Percentiles rank a stretch among this genome's conserved stretches.
Conservation (phyloP, 306 rosid species). For the Lithocarpus polystachyus region DNA sequence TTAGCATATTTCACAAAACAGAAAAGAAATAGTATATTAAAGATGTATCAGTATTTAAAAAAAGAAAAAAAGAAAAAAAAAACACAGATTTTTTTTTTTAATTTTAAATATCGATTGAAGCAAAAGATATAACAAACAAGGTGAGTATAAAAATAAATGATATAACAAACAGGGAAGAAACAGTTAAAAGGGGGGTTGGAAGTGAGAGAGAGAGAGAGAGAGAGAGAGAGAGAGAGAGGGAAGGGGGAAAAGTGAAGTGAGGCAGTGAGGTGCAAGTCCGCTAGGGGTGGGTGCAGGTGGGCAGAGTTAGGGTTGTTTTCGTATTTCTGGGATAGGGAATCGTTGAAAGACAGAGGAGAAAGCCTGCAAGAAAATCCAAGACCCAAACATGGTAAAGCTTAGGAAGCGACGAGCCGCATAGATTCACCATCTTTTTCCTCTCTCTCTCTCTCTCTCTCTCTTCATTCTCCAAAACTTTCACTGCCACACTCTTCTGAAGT, state of each 20-base stretch:
- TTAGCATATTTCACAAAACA: no score
- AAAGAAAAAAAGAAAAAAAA: no score
- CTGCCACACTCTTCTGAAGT: conserved; percentile 21
- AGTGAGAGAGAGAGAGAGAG: conserved; percentile 24
- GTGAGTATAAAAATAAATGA: no score
- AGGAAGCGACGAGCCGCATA: conserved; percentile 41
- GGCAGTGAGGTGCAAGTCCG: conserved; percentile 2
- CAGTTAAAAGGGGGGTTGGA: conserved; percentile 26
- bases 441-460: neutral
- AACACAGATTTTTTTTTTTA: no score
- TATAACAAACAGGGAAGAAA: conserved; percentile 1
- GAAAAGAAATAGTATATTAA: no score
- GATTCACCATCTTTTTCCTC: conserved; percentile 30
- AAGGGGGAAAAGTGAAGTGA: conserved; percentile 24
- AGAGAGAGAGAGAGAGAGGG: conserved; percentile 22
- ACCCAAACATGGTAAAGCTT: conserved; percentile 73
- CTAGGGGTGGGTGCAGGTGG: neutral
- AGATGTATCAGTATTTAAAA: no score
- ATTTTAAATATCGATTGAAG: no score
- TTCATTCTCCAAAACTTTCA: conserved; percentile 3
- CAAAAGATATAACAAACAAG: no score
- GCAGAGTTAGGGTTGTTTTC: conserved; percentile 23
- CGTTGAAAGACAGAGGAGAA: conserved; percentile 50
- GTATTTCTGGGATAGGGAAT: conserved; percentile 34
- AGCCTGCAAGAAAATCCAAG: conserved; percentile 67